phyloP scores from a whole-genome alignment of 2,329 filamentous ascomycete species.

The Penicillium sp. region DNA sequence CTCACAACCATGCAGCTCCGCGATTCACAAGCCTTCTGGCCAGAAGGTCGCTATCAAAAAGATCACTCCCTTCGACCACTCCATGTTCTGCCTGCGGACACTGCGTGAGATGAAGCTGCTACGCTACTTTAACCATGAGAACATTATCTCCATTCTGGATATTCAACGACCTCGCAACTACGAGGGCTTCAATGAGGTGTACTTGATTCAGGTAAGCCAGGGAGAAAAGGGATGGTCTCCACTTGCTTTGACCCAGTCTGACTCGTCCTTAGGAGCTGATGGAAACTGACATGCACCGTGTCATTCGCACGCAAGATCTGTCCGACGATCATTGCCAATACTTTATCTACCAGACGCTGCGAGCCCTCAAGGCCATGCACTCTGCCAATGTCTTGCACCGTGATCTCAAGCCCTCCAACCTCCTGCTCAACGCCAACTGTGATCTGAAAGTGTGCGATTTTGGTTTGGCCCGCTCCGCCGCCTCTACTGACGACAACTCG shows the following conservation, averaged over 20 bases:
- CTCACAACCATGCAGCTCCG: conserved; percentile 65
- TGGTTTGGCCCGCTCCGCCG: conserved; percentile 90
- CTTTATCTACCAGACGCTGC: conserved; percentile 99
- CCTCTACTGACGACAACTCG: conserved; percentile 98
- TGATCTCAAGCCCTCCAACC: conserved; percentile 95
- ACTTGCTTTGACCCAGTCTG: background rate
- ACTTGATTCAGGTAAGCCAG: conserved; percentile 83
- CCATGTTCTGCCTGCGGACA: conserved; percentile 96
- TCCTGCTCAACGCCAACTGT: conserved; percentile 97
- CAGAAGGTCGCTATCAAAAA: conserved; percentile 99
- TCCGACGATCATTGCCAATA: conserved; percentile 99
- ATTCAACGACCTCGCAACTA: conserved; percentile 98
- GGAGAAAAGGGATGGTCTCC: background rate
- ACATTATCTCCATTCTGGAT: conserved; percentile 99
- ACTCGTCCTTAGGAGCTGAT: conserved; percentile 74
- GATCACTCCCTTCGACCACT: conserved; percentile 98
- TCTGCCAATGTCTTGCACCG: conserved; percentile 97
- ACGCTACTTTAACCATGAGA: conserved; percentile 99
- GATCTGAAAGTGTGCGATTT: conserved; percentile 99
- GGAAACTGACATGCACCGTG: conserved; percentile 99
- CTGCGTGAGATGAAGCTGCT: conserved; percentile 99
- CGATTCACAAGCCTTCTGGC: conserved; percentile 94
- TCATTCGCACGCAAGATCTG: conserved; percentile 96
- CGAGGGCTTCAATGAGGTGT: conserved; percentile 95
- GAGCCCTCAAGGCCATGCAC: conserved; percentile 98